Conservation (phyloP, 2,329 filamentous ascomycete species). For the Ascochyta clinopodiicola region DNA sequence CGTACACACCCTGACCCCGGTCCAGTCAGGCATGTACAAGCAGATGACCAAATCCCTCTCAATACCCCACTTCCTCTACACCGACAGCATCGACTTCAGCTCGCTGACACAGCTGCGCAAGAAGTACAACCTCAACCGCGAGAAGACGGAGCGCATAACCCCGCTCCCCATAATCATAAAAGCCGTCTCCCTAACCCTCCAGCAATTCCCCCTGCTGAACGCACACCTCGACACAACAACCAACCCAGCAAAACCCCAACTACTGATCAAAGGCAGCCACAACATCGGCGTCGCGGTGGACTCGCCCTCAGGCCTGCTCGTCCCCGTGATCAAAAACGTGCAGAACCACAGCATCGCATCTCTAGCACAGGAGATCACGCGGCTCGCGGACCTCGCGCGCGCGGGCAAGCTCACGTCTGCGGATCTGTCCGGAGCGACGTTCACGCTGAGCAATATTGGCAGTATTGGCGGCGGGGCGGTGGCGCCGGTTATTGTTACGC, state of each 20-base stretch:
- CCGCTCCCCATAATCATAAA: slow-evolving; percentile 96
- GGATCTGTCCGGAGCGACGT: slow-evolving; percentile 85
- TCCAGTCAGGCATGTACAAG: slow-evolving; percentile 96
- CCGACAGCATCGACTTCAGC: slow-evolving; percentile 85
- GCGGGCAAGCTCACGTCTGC: slow-evolving; percentile 75
- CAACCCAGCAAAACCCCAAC: slow-evolving; percentile 69
- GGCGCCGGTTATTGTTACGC: slow-evolving; percentile 86
- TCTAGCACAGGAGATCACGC: slow-evolving; percentile 76
- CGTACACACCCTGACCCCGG: slow-evolving; percentile 71
- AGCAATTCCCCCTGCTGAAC: slow-evolving; percentile 86
- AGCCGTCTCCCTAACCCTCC: slow-evolving; percentile 84
- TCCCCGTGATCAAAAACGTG: slow-evolving; percentile 90
- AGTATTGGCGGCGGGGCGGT: slow-evolving; percentile 93
- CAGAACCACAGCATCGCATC: slow-evolving; percentile 76
- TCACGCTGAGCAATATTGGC: slow-evolving; percentile 96
- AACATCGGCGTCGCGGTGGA: slow-evolving; percentile 98
- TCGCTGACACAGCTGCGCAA: slow-evolving; percentile 74
- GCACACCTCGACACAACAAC: slow-evolving; percentile 73
- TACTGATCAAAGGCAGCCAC: slow-evolving; percentile 82
- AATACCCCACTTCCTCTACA: slow-evolving; percentile 96
- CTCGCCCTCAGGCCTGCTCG: slow-evolving; percentile 83
- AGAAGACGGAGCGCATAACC: slow-evolving; percentile 67
- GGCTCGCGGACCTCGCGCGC: slow-evolving; percentile 75
- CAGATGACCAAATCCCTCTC: slow-evolving; percentile 89
- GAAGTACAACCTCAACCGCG: slow-evolving; percentile 67